Evolutionary conservation across 352 stramenopile species (phyloP).

Genomic region (Pelagophyceae sp.): DNA sequence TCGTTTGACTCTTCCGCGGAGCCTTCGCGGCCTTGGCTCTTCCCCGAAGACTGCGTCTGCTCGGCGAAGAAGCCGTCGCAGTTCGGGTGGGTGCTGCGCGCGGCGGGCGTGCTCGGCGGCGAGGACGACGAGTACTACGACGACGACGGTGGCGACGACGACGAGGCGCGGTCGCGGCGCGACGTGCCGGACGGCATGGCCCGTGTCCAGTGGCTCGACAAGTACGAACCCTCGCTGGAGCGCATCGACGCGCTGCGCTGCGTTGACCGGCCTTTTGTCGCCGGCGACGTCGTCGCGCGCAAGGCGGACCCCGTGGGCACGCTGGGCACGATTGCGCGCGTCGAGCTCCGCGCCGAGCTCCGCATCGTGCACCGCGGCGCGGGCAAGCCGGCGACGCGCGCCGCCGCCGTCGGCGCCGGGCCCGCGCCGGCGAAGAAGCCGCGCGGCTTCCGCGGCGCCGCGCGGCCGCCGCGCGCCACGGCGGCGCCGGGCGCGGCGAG

Average conservation of each 20-base stretch:
- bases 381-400: background rate
- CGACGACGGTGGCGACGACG: background rate
- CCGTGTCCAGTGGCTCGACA: constrained; percentile 11
- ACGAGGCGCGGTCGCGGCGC: background rate
- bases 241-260: background rate
- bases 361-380: background rate
- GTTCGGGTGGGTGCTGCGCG: constrained; percentile 3
- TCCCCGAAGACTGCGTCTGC: constrained; percentile 13
- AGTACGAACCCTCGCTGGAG: constrained; percentile 10
- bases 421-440: background rate
- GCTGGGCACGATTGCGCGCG: background rate
- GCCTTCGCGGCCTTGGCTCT: background rate
- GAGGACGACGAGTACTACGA: constrained; percentile 6
- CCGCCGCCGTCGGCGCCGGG: background rate
- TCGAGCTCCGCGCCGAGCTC: background rate
- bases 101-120: background rate
- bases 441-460: background rate
- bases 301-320: background rate
- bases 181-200: background rate
- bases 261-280: constrained; percentile 7
- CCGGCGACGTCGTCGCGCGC: background rate
- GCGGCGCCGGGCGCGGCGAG: background rate
- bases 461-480: background rate
- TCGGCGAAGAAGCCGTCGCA: background rate
- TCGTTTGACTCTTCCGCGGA: background rate